Conservation (phyloP, 2,329 filamentous ascomycete species). For the Monosporascus sp. region DNA sequence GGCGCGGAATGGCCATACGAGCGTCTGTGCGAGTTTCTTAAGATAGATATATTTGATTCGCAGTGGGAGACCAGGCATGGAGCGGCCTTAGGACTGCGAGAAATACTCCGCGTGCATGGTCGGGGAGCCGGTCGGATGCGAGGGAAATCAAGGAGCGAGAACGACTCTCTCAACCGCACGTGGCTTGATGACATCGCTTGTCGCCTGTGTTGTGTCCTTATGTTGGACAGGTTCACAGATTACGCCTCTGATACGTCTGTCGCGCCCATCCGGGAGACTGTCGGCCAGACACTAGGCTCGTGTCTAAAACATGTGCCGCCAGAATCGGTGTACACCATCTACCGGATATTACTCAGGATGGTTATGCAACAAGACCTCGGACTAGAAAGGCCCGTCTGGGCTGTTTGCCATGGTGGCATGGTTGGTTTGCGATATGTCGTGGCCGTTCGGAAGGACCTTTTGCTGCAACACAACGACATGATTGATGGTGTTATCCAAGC, state of each 20-base stretch:
- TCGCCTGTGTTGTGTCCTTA: constrained; percentile 88
- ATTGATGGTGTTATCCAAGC: constrained; percentile 89
- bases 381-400: constrained; percentile 74
- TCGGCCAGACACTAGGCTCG: constrained; percentile 88
- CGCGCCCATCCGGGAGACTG: constrained; percentile 90
- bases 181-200: constrained; percentile 97
- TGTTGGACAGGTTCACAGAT: constrained; percentile 95
- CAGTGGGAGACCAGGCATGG: constrained; percentile 96
- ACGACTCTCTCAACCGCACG: constrained; percentile 70
- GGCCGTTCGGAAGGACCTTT: constrained; percentile 85
- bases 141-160: constrained; percentile 66
- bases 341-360: constrained; percentile 77
- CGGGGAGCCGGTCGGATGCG: constrained; percentile 74
- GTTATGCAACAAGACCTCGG: constrained; percentile 85
- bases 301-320: constrained; percentile 78
- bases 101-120: constrained; percentile 88
- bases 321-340: constrained; percentile 76
- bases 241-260: constrained; percentile 97
- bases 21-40: constrained; percentile 87
- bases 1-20: constrained; percentile 92
- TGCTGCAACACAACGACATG: constrained; percentile 75
- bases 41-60: constrained; percentile 86
- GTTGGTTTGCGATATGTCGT: constrained; percentile 93
- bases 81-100: constrained; percentile 88
- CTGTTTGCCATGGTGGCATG: constrained; percentile 97